Percentiles rank a stretch among this genome's conserved stretches.
Evolutionary conservation across 345 rosid genomes (phyloP).

Genomic region (Dipteronia sinensis): DNA sequence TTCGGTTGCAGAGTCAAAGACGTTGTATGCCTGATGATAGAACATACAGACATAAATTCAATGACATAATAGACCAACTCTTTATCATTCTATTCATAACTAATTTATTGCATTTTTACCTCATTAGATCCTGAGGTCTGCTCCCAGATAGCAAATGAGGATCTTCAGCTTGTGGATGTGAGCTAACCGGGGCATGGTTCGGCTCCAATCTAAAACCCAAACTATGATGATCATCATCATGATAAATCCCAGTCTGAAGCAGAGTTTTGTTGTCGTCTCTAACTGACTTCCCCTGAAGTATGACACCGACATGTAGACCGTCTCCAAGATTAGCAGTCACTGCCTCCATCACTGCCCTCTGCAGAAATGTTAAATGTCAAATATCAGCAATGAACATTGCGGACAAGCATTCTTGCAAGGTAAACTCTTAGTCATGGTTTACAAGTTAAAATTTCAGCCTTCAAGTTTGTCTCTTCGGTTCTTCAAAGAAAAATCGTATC

Average conservation of each 20-base stretch:
- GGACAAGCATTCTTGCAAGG: background rate
- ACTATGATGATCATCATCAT: slow-evolving; percentile 16
- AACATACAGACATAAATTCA: background rate
- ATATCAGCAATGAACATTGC: background rate
- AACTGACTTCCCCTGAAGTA: slow-evolving; percentile 35
- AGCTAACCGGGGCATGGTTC: background rate
- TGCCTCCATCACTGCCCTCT: slow-evolving; percentile 36
- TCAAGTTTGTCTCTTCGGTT: too few relatives aligned
- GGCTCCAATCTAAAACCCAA: slow-evolving; percentile 38
- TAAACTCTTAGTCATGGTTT: background rate
- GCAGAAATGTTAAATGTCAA: slow-evolving; percentile 1
- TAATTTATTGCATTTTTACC: slow-evolving; percentile 12
- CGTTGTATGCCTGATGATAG: slow-evolving; percentile 19
- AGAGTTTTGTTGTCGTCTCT: slow-evolving; percentile 42
- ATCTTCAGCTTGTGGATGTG: slow-evolving; percentile 10
- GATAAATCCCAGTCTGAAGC: slow-evolving; percentile 34
- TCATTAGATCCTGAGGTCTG: slow-evolving; percentile 4
- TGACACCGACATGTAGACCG: slow-evolving; percentile 35
- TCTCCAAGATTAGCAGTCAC: slow-evolving; percentile 30
- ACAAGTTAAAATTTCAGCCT: too few relatives aligned
- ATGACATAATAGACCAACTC: background rate
- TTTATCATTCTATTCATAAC: background rate
- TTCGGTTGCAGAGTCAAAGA: slow-evolving; percentile 10
- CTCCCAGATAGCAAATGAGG: background rate
- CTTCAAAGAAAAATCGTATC: background rate